These are phyloP conservation scores for Oxytropis ochrocephala DNA, from an alignment of 306 rosid species.

Conservation along the genomic window DNA sequence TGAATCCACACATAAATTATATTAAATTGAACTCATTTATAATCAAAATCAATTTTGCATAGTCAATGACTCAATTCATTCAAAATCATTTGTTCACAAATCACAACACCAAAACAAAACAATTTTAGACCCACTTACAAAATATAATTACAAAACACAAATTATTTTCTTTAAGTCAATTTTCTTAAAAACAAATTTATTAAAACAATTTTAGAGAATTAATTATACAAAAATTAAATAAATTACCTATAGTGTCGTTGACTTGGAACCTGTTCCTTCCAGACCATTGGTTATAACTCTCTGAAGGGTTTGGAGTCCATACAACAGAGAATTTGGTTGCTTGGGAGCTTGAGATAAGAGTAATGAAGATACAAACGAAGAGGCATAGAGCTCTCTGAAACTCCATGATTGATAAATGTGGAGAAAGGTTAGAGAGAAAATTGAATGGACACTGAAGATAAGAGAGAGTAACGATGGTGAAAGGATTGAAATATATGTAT, in stretches of 20 bases:
- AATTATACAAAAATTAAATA: too few species aligned
- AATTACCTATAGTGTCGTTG: constrained; percentile 56
- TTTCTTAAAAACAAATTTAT: too few species aligned
- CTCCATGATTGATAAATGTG: constrained; percentile 19
- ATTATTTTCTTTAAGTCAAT: too few species aligned
- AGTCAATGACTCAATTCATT: too few species aligned
- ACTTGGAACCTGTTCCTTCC: constrained; percentile 52
- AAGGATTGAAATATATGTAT: not conserved
- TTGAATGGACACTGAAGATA: not conserved
- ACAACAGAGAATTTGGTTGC: constrained; percentile 50
- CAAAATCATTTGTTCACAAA: too few species aligned
- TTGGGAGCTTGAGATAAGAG: constrained; percentile 27
- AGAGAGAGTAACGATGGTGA: not conserved
- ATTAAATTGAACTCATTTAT: too few species aligned
- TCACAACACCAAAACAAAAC: too few species aligned
- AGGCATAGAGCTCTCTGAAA: constrained; percentile 15
- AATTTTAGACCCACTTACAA: too few species aligned
- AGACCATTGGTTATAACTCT: constrained; percentile 59
- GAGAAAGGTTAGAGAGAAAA: not conserved
- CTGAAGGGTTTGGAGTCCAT: constrained; percentile 66
- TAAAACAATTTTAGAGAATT: too few species aligned
- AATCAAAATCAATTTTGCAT: not conserved
- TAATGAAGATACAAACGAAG: constrained; percentile 1
- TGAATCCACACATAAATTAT: too few species aligned
- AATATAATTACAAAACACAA: too few species aligned